A percentile compares a stretch with the other conserved stretches of the same genome.
phyloP scores from a whole-genome alignment of 805 yeast species.

The Gaillardinia entomophila region DNA sequence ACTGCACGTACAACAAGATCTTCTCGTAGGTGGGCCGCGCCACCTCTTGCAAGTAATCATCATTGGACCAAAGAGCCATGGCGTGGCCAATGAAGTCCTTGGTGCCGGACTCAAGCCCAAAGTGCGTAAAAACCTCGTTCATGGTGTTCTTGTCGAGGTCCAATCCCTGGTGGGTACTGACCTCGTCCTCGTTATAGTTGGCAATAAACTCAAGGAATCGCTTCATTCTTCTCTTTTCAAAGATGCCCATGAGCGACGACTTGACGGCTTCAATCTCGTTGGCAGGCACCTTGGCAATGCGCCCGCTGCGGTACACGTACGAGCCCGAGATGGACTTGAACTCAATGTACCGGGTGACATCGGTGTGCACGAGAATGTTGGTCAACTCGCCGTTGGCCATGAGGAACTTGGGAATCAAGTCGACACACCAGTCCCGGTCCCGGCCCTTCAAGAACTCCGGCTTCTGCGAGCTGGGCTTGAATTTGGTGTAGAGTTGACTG shows the following conservation, averaged over 20 bases:
- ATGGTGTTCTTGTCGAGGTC: slow-evolving; percentile 84
- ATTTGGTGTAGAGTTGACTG: slow-evolving; percentile 66
- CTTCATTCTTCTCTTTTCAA: slow-evolving; percentile 94
- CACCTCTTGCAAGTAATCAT: slow-evolving; percentile 80
- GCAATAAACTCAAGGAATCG: slow-evolving; percentile 85
- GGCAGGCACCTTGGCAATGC: slow-evolving; percentile 92
- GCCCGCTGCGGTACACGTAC: slow-evolving; percentile 84
- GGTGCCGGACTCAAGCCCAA: slow-evolving; percentile 87
- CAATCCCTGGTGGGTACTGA: slow-evolving; percentile 77
- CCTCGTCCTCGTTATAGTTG: slow-evolving; percentile 70
- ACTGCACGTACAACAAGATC: slow-evolving; percentile 76
- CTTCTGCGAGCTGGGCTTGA: slow-evolving; percentile 69
- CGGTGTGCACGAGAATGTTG: slow-evolving; percentile 90
- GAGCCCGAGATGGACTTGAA: slow-evolving; percentile 96
- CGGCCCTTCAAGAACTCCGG: slow-evolving; percentile 74
- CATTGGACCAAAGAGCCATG: slow-evolving; percentile 95
- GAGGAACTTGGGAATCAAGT: slow-evolving; percentile 90
- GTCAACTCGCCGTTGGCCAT: slow-evolving; percentile 98
- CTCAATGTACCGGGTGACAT: slow-evolving; percentile 92
- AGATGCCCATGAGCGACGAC: slow-evolving; percentile 90
- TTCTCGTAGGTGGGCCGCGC: slow-evolving; percentile 90
- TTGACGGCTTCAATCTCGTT: slow-evolving; percentile 86
- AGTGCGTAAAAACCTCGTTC: slow-evolving; percentile 85
- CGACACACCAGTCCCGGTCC: slow-evolving; percentile 97
- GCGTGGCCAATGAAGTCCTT: slow-evolving; percentile 97